These are phyloP conservation scores for Stellera chamaejasme DNA, from an alignment of 345 rosid genomes.

Conservation along the genomic window DNA sequence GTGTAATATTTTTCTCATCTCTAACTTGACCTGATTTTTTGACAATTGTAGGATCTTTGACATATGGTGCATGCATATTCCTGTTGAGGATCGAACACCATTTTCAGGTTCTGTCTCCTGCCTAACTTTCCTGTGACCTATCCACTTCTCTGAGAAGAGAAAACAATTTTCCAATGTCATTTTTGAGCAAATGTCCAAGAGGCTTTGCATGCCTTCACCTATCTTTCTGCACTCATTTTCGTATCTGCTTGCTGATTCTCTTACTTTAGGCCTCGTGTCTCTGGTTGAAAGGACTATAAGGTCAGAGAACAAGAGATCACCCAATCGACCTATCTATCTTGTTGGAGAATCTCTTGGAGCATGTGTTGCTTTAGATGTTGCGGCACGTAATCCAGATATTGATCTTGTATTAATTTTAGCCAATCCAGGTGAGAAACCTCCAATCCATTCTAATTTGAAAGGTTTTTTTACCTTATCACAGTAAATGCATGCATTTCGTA, in stretches of 20 bases:
- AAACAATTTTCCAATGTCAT: neutral
- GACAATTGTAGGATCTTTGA: constrained; percentile 48
- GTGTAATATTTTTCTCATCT: neutral
- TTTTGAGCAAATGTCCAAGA: no score
- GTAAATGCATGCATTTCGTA: no score
- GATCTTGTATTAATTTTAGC: constrained; percentile 65
- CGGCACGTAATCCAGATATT: constrained; percentile 50
- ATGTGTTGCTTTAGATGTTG: constrained; percentile 65
- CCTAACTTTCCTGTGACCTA: no score
- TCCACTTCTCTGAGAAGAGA: neutral
- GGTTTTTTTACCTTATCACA: no score
- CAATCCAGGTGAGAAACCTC: constrained; percentile 49
- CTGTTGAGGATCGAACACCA: constrained; percentile 58
- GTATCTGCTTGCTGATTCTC: neutral
- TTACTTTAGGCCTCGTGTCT: constrained; percentile 46
- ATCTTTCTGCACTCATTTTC: neutral
- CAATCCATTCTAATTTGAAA: no score
- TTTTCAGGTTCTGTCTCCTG: constrained; percentile 34
- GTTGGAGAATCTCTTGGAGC: constrained; percentile 83
- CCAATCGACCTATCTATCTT: constrained; percentile 62
- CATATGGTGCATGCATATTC: constrained; percentile 74
- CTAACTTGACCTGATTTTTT: neutral
- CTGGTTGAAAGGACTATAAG: constrained; percentile 44
- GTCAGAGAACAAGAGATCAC: constrained; percentile 28
- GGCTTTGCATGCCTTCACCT: no score